Evolutionary conservation across 139 green algal species (phyloP), one percentile per base, ranked within the genome.

Genomic region (Dunaliella primolecta): DNA sequence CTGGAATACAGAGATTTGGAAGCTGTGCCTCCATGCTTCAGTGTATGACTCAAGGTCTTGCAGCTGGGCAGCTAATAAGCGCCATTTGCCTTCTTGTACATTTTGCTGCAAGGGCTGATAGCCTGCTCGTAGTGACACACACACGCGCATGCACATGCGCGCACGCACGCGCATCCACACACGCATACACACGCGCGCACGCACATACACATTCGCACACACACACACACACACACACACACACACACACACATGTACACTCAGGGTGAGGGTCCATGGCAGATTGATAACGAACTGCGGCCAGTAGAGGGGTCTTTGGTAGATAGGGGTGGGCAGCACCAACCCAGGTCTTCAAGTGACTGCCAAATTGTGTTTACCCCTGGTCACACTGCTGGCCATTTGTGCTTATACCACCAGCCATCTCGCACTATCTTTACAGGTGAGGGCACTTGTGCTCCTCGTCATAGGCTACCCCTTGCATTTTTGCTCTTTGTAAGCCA

Each of bases 341-440:
- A 7, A 64, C 46, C 46, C 46, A 64, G 46, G n/a, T n/a, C 46
- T 64, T 7, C 7, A 64, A 15, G 7, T 25, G 46, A 64, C 46
- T 64, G 46, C 46, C 46, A 64, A 15, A 64, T 64, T 64, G 46
- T 64, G 46, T 80, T 80, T 33, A 80, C 75, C 24, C 75, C 75
- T 38, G 75, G 75, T 21, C 75, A 80, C 75, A 80, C 75, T 23
- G 24, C 75, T 23, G 75, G 75, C 75, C 75, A 80, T 11, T 23
- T 80, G n/a, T 37, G 75, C 75, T 33, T 80, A 27, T 80, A 38
- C 29, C 75, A 80, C 30, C 29, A 33, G 2, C 75, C 75, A 36
- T 38, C 75, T 2, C 75, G 30, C n/a, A 80, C 75, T 30, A 80
- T 80, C 1, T 80, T 80, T 30, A 80, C 75, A 36, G 75, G 75